Percentiles rank a stretch among this genome's conserved stretches.
These are phyloP conservation scores for Strombidium stylifer DNA, from an alignment of 73 alveolate genomes.

Conservation along the genomic window DNA sequence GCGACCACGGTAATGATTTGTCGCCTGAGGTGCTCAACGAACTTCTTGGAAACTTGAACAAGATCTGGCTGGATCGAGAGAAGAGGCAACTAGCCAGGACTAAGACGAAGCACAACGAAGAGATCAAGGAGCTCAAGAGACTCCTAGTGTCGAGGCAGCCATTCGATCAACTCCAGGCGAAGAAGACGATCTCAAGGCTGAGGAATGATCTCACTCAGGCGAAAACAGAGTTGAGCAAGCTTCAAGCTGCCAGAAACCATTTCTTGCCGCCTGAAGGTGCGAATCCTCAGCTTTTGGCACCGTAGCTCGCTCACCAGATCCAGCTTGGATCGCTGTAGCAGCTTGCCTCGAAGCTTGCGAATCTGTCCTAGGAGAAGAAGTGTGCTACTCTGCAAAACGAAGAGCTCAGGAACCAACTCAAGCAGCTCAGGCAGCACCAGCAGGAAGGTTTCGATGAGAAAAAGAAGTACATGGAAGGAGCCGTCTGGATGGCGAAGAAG, in stretches of 20 bases:
- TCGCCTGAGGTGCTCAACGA: slow-evolving; percentile 29
- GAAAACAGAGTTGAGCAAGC: slow-evolving; percentile 5
- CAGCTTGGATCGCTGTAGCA: no score
- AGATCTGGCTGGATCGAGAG: slow-evolving; percentile 39
- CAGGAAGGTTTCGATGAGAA: no score
- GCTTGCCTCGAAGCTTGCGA: no score
- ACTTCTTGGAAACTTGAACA: slow-evolving; percentile 27
- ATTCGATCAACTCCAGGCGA: slow-evolving; percentile 30
- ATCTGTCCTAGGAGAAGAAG: no score
- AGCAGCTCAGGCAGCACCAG: no score
- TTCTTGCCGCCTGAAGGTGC: no score
- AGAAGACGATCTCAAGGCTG: slow-evolving; percentile 29
- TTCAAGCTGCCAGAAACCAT: background rate
- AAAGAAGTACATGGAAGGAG: slow-evolving; percentile 44
- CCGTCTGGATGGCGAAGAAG: slow-evolving; percentile 48
- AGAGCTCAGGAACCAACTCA: slow-evolving; percentile 5
- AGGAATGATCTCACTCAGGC: background rate
- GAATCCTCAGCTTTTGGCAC: no score
- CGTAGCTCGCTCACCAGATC: no score
- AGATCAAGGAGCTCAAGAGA: slow-evolving; percentile 9
- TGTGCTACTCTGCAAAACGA: slow-evolving; percentile 8
- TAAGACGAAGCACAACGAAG: background rate
- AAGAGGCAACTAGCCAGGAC: slow-evolving; percentile 28
- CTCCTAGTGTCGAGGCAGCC: slow-evolving; percentile 17
- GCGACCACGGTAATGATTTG: slow-evolving; percentile 12